Evolutionary conservation across 73 alveolate genomes (phyloP), one percentile per base, ranked within the genome.

Genomic region (Stentor coeruleus): DNA sequence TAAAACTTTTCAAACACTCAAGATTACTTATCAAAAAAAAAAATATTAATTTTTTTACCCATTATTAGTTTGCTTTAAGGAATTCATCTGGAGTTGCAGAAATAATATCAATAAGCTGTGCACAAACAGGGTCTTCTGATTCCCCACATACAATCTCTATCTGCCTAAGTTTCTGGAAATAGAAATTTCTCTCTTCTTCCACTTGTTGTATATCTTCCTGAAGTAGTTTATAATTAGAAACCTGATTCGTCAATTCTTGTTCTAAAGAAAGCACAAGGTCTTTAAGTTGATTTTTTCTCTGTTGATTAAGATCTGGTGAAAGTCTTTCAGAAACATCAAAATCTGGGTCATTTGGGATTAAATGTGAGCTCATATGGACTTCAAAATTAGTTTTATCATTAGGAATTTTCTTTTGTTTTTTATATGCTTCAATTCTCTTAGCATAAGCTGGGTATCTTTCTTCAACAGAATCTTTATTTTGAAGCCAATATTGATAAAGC

Each of bases 121-220:
- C 76, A 38, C 81, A 81, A 38, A 86, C 85, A 3, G 85, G 77
- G 2, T 84, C 83, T 40, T 74, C 81, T 76, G 80, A 59, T 59
- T 86, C 81, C 0, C 59, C 86, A 81, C 93, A 87, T n/a, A 58
- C 39, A 38, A 74, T 88, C 72, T 90, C 96, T 0, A 90, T 84
- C 35, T 58, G 40, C 74, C 93, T 38, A 59, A 90, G 88, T 76
- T 89, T 90, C 81, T 66, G 80, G 80, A 83, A 90, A 38, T 90
- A 90, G 59, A 90, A 90, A 59, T 90, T 90, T 59, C 92, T 83
- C 83, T 90, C 96, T 77, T 90, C 96, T 59, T 90, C 96, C 26
- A 90, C 89, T 74, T 82, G 66, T 38, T 75, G 38, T 30, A 90
- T 90, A 72, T 90, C 96, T 57, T 90, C 96, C 35, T 87, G 60